Evolutionary conservation across 495 filamentous ascomycete genomes (phyloP).

Genomic region (Lasiosphaeria miniovina): DNA sequence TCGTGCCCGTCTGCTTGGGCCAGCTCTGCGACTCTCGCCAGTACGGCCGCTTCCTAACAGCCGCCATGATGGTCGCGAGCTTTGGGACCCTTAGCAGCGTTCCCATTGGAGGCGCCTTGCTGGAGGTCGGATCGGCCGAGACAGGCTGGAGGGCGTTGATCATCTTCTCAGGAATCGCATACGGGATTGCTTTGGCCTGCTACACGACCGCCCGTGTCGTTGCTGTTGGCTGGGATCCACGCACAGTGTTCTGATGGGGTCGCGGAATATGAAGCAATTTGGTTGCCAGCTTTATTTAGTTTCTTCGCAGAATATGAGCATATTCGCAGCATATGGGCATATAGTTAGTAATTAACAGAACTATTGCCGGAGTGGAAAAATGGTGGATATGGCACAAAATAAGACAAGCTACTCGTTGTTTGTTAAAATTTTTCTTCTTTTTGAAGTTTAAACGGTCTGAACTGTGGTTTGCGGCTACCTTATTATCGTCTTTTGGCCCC

Average conservation of each 20-base stretch:
- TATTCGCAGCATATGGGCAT: not conserved
- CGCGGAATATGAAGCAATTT: too few relatives aligned
- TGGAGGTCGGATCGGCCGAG: constrained; percentile 42
- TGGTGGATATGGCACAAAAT: too few relatives aligned
- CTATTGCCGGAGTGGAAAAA: too few relatives aligned
- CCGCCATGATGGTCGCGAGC: constrained; percentile 83
- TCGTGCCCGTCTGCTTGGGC: constrained; percentile 86
- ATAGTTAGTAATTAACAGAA: not conserved
- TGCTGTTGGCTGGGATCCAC: constrained; percentile 64
- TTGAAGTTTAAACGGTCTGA: too few relatives aligned
- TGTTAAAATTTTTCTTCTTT: too few relatives aligned
- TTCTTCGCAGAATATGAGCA: too few relatives aligned
- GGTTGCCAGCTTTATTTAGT: too few relatives aligned
- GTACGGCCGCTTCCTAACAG: constrained; percentile 83
- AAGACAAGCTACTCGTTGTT: too few relatives aligned
- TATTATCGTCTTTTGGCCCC: too few relatives aligned
- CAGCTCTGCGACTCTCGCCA: constrained; percentile 84
- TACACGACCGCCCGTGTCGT: constrained; percentile 61
- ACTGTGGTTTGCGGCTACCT: too few relatives aligned
- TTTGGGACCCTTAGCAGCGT: constrained; percentile 85
- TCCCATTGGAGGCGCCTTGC: constrained; percentile 78
- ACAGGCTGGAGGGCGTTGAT: constrained; percentile 62
- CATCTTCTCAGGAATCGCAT: constrained; percentile 63
- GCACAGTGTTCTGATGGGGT: constrained; percentile 41
- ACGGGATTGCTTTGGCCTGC: constrained; percentile 57